Conservation (phyloP, 1,284 basidiomycete genomes). For the Schizophyllum commune region DNA sequence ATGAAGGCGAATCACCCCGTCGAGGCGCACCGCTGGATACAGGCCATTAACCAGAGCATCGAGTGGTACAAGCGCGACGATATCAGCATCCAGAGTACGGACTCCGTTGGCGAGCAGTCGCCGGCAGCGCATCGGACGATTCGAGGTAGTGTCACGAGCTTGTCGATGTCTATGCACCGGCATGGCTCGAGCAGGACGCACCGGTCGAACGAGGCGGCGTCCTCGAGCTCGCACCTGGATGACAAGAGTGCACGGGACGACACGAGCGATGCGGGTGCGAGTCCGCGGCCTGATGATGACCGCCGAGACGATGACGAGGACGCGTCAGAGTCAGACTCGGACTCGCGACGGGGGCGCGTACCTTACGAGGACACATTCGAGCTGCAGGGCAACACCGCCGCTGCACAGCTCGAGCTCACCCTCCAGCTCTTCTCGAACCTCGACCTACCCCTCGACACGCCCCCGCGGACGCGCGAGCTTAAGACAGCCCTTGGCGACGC, state of each 20-base stretch:
- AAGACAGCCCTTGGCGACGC: slow-evolving; percentile 49
- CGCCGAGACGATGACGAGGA: slow-evolving; percentile 7
- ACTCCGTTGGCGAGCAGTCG: not conserved
- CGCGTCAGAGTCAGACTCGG: slow-evolving; percentile 1
- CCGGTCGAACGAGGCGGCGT: not conserved
- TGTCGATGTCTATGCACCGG: not conserved
- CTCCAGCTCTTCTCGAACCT: slow-evolving; percentile 58
- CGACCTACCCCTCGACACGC: slow-evolving; percentile 24
- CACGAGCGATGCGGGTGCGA: slow-evolving; percentile 2
- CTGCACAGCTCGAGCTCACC: slow-evolving; percentile 77
- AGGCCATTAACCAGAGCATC: slow-evolving; percentile 67
- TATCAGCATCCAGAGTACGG: slow-evolving; percentile 1
- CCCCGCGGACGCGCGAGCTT: slow-evolving; percentile 31
- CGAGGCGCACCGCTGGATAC: slow-evolving; percentile 84
- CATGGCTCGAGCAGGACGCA: not conserved
- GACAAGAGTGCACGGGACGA: not conserved
- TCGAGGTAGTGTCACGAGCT: not conserved
- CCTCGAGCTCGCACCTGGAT: slow-evolving; percentile 1
- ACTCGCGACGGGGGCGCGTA: slow-evolving; percentile 5
- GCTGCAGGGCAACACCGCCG: slow-evolving; percentile 67
- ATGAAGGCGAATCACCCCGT: slow-evolving; percentile 87
- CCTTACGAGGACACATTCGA: slow-evolving; percentile 69
- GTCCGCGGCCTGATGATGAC: slow-evolving; percentile 1
- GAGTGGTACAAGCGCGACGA: slow-evolving; percentile 41
- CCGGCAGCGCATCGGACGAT: not conserved